Percentiles rank a stretch among this genome's conserved stretches.
Evolutionary conservation across 106 monocot species (phyloP).

Genomic region (Narthecium ossifragum): DNA sequence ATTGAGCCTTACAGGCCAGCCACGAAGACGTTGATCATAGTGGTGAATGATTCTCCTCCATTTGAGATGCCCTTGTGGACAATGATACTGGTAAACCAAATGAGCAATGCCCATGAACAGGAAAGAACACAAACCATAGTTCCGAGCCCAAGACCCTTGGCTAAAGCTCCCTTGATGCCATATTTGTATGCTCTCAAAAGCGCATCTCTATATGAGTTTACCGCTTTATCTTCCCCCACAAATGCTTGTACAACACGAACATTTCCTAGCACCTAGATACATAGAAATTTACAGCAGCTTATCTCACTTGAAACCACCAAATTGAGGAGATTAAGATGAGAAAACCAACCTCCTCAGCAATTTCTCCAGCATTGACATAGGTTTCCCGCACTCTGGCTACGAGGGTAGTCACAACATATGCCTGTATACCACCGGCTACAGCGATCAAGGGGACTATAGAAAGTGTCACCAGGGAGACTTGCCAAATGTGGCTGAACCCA

Average conservation of each 20-base stretch:
- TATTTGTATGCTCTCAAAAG: constrained; percentile 23
- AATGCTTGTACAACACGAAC: constrained; percentile 35
- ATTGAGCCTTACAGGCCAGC: constrained; percentile 36
- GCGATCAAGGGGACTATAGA: constrained; percentile 38
- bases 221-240: constrained; percentile 40
- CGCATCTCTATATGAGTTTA: constrained; percentile 12
- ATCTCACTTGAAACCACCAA: not conserved
- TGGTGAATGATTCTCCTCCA: constrained; percentile 39
- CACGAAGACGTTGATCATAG: constrained; percentile 40
- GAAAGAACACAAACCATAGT: constrained; percentile 24
- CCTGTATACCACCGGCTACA: constrained; percentile 26
- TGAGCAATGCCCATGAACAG: constrained; percentile 41
- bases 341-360: constrained; percentile 26
- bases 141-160: constrained; percentile 34
- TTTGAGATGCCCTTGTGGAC: constrained; percentile 36
- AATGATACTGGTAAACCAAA: constrained; percentile 33
- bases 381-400: constrained; percentile 28
- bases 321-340: not conserved
- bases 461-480: constrained; percentile 36
- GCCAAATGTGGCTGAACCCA: constrained; percentile 36
- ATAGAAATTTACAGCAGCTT: not conserved
- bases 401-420: constrained; percentile 20
- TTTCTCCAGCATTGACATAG: constrained; percentile 33
- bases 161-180: constrained; percentile 31
- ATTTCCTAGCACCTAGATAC: constrained; percentile 28